Percentiles rank a stretch among this genome's conserved stretches.
phyloP scores from a whole-genome alignment of 306 rosid genomes.

The Pyrus bretschneideri region DNA sequence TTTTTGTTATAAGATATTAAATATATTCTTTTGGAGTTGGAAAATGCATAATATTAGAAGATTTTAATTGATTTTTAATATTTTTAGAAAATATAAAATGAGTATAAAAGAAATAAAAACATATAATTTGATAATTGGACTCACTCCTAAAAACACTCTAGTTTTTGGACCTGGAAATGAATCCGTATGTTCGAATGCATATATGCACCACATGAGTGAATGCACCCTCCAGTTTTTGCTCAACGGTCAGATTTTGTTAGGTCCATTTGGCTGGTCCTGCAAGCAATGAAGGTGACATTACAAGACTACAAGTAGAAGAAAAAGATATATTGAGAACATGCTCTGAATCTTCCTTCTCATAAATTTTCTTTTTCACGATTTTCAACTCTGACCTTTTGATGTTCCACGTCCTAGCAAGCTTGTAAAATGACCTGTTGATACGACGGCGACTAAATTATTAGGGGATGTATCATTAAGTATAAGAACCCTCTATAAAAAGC shows the following conservation, averaged over 20 bases:
- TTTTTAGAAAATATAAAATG: no score
- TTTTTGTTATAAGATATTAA: no score
- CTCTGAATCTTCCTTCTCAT: constrained; percentile 7
- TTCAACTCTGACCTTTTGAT: neutral
- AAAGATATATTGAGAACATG: neutral
- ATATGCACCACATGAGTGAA: neutral
- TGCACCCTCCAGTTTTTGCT: neutral
- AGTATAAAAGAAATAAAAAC: no score
- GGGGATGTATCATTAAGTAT: neutral
- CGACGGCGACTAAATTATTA: neutral
- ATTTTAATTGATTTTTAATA: no score
- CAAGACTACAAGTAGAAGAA: neutral
- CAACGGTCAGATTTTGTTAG: neutral
- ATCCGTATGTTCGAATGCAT: neutral
- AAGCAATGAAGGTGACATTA: constrained; percentile 6
- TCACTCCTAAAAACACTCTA: no score
- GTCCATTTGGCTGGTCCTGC: constrained; percentile 4
- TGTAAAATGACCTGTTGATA: neutral
- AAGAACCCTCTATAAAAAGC: neutral
- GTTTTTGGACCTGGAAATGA: neutral
- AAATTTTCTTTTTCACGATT: neutral
- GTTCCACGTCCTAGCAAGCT: neutral
- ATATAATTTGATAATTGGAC: no score
- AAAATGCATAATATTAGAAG: no score
- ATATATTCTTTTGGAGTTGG: no score